A percentile compares a stretch with the other conserved stretches of the same genome.
Evolutionary conservation across 2,329 filamentous ascomycete genomes (phyloP).

Genomic region (Ascochyta koolunga): DNA sequence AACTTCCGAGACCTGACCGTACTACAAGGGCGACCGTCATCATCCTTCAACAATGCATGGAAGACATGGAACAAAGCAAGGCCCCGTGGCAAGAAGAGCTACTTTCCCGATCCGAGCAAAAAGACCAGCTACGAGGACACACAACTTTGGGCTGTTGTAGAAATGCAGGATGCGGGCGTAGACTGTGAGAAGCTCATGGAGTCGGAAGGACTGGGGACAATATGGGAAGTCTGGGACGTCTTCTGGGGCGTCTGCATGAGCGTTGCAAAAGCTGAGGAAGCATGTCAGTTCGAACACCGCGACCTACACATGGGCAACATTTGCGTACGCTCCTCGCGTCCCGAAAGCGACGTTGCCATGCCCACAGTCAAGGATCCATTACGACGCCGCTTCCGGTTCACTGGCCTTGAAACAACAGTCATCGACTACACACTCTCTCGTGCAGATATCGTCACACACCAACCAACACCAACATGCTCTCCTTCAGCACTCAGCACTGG

Average conservation of each 20-base stretch:
- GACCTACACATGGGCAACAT: constrained; percentile 72
- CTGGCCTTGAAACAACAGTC: constrained; percentile 65
- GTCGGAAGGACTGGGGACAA: constrained; percentile 40
- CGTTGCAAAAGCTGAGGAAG: constrained; percentile 66
- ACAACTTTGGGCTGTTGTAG: constrained; percentile 68
- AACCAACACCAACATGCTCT: constrained; percentile 16
- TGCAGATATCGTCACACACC: constrained; percentile 53
- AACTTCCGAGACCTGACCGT: constrained; percentile 65
- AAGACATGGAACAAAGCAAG: constrained; percentile 52
- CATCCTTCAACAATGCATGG: constrained; percentile 56
- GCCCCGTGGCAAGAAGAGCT: constrained; percentile 53
- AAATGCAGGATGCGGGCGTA: constrained; percentile 69
- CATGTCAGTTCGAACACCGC: constrained; percentile 67
- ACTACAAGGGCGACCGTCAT: constrained; percentile 61
- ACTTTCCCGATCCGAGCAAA: constrained; percentile 63
- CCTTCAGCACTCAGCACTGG: constrained; percentile 13
- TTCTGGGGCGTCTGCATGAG: constrained; percentile 71
- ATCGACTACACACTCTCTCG: constrained; percentile 73
- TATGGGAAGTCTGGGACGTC: constrained; percentile 63
- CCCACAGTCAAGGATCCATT: constrained; percentile 45
- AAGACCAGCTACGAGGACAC: constrained; percentile 59
- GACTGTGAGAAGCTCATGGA: constrained; percentile 56
- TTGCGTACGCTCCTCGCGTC: constrained; percentile 54
- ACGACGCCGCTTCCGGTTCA: constrained; percentile 56
- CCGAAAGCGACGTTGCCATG: constrained; percentile 32